phyloP scores from a whole-genome alignment of 805 yeast genomes.

The Candida peoriensis region DNA sequence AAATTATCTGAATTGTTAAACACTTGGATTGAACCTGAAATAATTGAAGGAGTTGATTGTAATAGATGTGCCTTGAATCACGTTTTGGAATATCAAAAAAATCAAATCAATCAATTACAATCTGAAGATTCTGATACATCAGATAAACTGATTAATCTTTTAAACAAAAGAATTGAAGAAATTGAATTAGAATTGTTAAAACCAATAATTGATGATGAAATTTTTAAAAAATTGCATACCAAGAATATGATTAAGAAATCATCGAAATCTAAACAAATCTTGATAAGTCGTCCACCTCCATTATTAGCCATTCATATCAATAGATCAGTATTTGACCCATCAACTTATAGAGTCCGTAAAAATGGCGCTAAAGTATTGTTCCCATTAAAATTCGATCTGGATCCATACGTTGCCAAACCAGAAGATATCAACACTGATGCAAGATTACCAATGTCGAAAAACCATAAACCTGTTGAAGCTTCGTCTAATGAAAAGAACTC shows the following conservation, averaged over 20 bases:
- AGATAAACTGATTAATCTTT: constrained; percentile 29
- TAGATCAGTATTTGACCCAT: constrained; percentile 88
- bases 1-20: constrained; percentile 49
- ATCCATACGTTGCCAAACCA: constrained; percentile 65
- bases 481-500: neutral
- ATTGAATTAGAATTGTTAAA: constrained; percentile 51
- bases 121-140: constrained; percentile 12
- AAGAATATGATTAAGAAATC: constrained; percentile 70
- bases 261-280: constrained; percentile 78
- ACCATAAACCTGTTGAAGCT: constrained; percentile 14
- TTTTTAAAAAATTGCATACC: constrained; percentile 67
- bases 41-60: constrained; percentile 91
- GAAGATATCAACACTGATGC: constrained; percentile 76
- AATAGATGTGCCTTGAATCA: constrained; percentile 80
- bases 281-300: constrained; percentile 78
- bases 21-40: constrained; percentile 74
- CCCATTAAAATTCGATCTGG: constrained; percentile 62
- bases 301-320: constrained; percentile 82
- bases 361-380: constrained; percentile 80
- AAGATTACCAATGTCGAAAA: constrained; percentile 55
- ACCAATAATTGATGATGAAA: constrained; percentile 75
- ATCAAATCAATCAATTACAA: constrained; percentile 29
- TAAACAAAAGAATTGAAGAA: constrained; percentile 41
- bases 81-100: constrained; percentile 45
- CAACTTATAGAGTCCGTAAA: constrained; percentile 76